phyloP scores from a whole-genome alignment of 495 filamentous ascomycete genomes.

The Penicillium simplicissimum region DNA sequence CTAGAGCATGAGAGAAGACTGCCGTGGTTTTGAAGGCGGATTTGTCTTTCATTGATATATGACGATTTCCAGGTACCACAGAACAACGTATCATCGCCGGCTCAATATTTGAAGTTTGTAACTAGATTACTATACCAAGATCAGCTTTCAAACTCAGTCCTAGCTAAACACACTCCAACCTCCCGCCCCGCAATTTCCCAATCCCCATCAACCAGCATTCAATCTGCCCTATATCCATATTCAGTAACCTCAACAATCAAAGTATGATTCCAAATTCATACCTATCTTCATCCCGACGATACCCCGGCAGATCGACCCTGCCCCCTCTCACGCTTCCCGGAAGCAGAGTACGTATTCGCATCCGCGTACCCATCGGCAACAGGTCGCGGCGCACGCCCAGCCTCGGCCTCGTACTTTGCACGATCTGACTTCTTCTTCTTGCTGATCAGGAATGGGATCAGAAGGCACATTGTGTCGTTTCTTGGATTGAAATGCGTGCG shows the following conservation, averaged over 20 bases:
- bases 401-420: neutral
- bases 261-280: neutral
- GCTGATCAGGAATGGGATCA: neutral
- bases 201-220: neutral
- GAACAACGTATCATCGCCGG: no score
- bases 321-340: neutral
- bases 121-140: neutral
- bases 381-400: neutral
- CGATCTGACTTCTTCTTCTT: neutral
- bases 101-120: no score
- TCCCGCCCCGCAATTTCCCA: neutral
- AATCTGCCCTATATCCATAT: neutral
- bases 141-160: neutral
- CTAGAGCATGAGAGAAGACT: neutral
- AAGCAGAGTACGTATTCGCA: neutral
- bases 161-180: neutral
- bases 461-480: neutral
- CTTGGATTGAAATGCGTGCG: neutral
- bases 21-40: neutral
- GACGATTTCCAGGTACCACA: no score
- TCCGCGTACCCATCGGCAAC: neutral
- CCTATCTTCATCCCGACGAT: neutral
- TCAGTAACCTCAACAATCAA: neutral
- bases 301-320: neutral
- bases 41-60: neutral